These are phyloP conservation scores for Edaphochlamys debaryana DNA, from an alignment of 139 green algal species.

Conservation along the genomic window DNA sequence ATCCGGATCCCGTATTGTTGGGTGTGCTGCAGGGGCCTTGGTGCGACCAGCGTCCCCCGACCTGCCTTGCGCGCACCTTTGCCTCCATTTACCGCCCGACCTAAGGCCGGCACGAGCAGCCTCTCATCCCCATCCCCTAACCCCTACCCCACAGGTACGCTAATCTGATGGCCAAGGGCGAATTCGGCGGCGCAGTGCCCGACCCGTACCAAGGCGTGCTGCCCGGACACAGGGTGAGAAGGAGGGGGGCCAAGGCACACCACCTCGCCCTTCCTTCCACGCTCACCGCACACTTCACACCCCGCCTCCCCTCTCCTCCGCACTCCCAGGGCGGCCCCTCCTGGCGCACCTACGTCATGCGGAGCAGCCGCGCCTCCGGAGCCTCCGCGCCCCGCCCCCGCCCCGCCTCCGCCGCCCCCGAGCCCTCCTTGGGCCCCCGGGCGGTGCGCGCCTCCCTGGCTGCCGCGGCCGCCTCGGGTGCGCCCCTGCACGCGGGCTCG, in stretches of 20 bases:
- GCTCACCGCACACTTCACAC: too few species aligned
- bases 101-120: too few species aligned
- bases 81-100: too few species aligned
- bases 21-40: too few species aligned
- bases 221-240: too few species aligned
- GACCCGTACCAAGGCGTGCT: neutral
- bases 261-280: too few species aligned
- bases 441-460: neutral
- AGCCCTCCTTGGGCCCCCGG: neutral
- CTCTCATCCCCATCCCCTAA: too few species aligned
- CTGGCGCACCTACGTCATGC: conserved; percentile 13
- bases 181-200: conserved; percentile 6
- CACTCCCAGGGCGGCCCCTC: conserved; percentile 5
- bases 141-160: conserved; percentile 6
- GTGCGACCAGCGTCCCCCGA: too few species aligned
- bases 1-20: too few species aligned
- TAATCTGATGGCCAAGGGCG: conserved; percentile 28
- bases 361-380: neutral
- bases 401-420: neutral
- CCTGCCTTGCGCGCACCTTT: too few species aligned
- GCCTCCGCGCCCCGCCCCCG: neutral
- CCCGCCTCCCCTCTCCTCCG: too few species aligned
- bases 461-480: neutral
- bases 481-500: neutral
- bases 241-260: too few species aligned